Evolutionary conservation across 2,329 filamentous ascomycete genomes (phyloP), one percentile per base, ranked within the genome.

Genomic region (Ascochyta pisi): DNA sequence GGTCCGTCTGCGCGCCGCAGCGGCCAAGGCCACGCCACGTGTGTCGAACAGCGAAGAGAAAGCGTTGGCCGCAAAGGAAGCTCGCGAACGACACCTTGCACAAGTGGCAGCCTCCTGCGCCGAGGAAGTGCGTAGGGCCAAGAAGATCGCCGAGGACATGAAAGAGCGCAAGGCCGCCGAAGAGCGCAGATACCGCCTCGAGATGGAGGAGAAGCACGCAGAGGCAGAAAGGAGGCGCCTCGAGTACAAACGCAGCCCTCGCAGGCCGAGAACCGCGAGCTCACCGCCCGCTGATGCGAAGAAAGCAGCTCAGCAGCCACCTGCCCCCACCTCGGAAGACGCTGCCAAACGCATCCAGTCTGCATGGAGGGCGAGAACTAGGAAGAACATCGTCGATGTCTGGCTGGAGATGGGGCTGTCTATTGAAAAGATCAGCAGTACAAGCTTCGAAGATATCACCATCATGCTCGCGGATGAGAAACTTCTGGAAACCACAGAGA

Each of bases 71-170:
- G 91, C 90, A 5, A 87, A 92, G 60, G 84, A 91, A 62, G 89
- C 90, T 1, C 84, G 91, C 54, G 89, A 94, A 77, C 89, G 89
- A 65, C 91, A 93, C 65, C 77, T 95, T 16, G 90, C 89, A 8
- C 90, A 93, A 73, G 92, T 94, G 39, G 89, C 91, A 4, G 89
- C 90, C 44, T 84, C 86, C 57, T 94, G 91, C 70, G 91, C 91
- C 19, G 90, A 92, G 74, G 91, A 95, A 72, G 91, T 95, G 15
- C 87, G 89, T 70, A 84, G 90, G 61, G 90, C 90, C 48, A 94
- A 94, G 79, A 88, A 89, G 46, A 83, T 93, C n/a, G 90, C 90
- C 13, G 90, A 92, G 73, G 87, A 84, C 54, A 92, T 90, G 80
- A 92, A 91, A 76, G 89, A 91, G 77, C 89, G 89, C 73, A 86